These are phyloP conservation scores for Candida pseudocylindracea DNA, from an alignment of 1,139 yeast genomes.

Conservation along the genomic window DNA sequence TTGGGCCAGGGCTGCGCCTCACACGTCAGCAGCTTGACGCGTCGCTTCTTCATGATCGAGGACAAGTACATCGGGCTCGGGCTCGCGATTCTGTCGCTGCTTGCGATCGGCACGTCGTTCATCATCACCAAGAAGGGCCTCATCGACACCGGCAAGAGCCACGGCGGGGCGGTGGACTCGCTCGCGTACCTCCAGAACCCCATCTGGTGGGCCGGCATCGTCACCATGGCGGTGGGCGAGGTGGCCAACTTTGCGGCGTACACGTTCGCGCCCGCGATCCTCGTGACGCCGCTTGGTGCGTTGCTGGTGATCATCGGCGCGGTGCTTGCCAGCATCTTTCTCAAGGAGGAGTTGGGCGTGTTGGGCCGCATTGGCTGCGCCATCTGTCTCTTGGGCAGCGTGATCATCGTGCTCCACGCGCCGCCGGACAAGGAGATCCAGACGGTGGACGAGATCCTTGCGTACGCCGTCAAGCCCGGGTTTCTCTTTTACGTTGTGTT, in stretches of 20 bases:
- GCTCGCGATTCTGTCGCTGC: conserved; percentile 67
- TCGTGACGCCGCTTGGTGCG: conserved; percentile 87
- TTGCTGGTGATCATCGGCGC: conserved; percentile 81
- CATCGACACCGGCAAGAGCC: conserved; percentile 40
- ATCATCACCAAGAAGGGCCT: conserved; percentile 80
- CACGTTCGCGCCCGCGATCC: conserved; percentile 85
- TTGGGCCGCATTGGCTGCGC: conserved; percentile 93
- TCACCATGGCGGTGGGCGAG: conserved; percentile 83
- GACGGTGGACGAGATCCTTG: conserved; percentile 74
- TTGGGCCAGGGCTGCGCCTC: too few relatives aligned
- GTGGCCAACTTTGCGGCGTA: conserved; percentile 88
- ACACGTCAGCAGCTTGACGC: too few relatives aligned
- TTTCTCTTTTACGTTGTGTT: conserved; percentile 43
- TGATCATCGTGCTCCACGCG: conserved; percentile 79
- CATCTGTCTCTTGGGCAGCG: conserved; percentile 71
- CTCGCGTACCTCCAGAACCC: conserved; percentile 65
- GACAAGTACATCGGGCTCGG: conserved; percentile 83
- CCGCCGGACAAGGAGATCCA: conserved; percentile 81
- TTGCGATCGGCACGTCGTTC: conserved; percentile 81
- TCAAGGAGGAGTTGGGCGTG: conserved; percentile 72
- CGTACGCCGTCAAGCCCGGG: conserved; percentile 64
- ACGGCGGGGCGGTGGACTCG: conserved; percentile 41
- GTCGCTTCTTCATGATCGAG: conserved; percentile 10
- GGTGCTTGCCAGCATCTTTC: conserved; percentile 62
- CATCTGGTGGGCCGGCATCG: conserved; percentile 89